Evolutionary conservation across 305 asterid species (phyloP), one percentile per base, ranked within the genome.

Genomic region (Plantago coronopus): DNA sequence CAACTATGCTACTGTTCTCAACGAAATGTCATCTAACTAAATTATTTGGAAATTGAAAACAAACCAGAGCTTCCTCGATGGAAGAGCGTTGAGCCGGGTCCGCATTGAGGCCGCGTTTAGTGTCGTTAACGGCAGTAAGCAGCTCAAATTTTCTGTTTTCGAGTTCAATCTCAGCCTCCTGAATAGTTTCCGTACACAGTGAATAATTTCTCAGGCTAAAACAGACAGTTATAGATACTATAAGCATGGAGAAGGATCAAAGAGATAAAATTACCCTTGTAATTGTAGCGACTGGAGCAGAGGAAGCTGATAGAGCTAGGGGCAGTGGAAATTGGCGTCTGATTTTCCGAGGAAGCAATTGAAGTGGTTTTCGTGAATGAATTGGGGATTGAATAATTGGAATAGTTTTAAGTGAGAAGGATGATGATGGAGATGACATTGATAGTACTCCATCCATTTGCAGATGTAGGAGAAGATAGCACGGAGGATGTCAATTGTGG

Each of bases 31-130:
- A 25, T 18, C 31, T 34, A 44, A 17, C 51, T 45, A 7, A 20
- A 13, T 15, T 7, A 45, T 47, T 40, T 9, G 44, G 20, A 34
- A 21, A 2, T 34, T 25, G n/a, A 49, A 61, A 19, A 48, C 74
- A 56, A 54, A 88, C 94, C 68, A 86, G 73, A 37, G 94, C 84
- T 64, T 89, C 95, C 70, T 89, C 95, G 21, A 89, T 79, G 54
- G 77, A 72, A 51, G 87, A 79, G 69, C 97, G 85, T 49, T 89
- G 88, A 47, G 62, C 63, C 14, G 89, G 69, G 54, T 89, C 81
- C 12, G 88, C 85, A 37, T 59, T 73, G 12, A 86, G 79, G 70
- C 97, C 97, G 29, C 97, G 88, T 59, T 86, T 75, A 59, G 95
- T 89, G 70, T 84, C 87, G 44, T 70, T 76, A 45, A 84, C 83